Base-by-base conservation (phyloP, 23 red algal genomes). In the Porphyridium purpureum region DNA sequence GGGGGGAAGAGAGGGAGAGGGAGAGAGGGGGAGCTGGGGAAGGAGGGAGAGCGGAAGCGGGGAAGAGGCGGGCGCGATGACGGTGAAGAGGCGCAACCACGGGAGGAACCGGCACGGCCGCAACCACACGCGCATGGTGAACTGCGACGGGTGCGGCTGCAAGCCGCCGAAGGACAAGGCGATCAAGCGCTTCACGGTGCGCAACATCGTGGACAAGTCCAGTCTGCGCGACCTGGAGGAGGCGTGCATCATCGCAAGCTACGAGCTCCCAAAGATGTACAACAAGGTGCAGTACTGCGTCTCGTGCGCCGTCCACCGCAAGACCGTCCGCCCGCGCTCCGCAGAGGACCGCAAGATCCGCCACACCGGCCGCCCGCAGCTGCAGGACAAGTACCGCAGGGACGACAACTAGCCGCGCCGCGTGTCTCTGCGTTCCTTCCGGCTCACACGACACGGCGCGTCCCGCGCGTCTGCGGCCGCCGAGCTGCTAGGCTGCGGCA, bases 301-400 rank as follows among this genome's bases (percentile, higher is more conserved):
- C 24, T 94, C 87, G 2, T 94, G 76, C 66, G 87, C 87, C 11
- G 87, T 94, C 49, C 87, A 94, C 57, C 69, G 87, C 57, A 81
- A 81, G 76, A 94, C 73, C 7, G 87, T 94, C 26, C 77, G 76
- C 52, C 74, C 76, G 23, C 67, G 87, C 47, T 61, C 87, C 55
- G 61, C 65, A 40, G 42, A 29, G 48, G 47, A 67, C 24, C 69
- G 75, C 20, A 48, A 60, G 23, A 59, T 60, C 26, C 76, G 76
- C 8, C 42, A 59, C 14, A 74, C 52, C 24, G 34, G 59, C n/a
- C 60, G 76, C 31, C 49, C 65, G 60, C 55, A 50, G 46, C 60
- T 83, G 59, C 64, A 63, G 54, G 70, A 88, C 4, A 88, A 71
- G 64, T 88, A 58, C 55, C 69, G 69, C 24, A 55, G 50, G 4